Evolutionary conservation across 306 rosid genomes (phyloP), one percentile per base, ranked within the genome.

Genomic region (Prunus mira): DNA sequence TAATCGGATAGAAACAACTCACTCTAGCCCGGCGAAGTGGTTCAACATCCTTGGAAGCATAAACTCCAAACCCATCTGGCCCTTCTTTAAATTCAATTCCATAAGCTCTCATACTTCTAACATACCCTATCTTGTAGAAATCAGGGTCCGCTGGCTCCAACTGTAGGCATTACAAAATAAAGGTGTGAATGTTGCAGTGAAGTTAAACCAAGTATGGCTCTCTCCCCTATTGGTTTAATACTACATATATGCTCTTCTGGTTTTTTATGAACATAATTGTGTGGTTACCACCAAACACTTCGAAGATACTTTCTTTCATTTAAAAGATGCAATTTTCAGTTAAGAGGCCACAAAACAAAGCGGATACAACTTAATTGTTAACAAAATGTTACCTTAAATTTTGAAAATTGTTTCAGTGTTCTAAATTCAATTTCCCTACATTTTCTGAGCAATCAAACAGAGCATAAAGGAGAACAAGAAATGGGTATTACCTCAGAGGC

Each of bases 11-110:
- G 9, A 75, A 77, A 73, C 64, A 78, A 85, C 94, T 88, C 88
- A 94, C 97, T 93, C 98, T 90, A 72, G 96, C 82, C 72, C 97
- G 93, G 52, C 93, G 92, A 87, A 92, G 97, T 56, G 97, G 92
- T 73, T 92, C 96, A 62, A 95, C 93, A 83, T 95, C 98, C 87
- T 90, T 95, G 69, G 98, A 90, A 83, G 98, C 98, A 77, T 92
- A 90, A 38, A 95, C 97, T 70, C 98, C 98, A 86, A 90, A 95
- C 38, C 97, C 97, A 77, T 88, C 84, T 0, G 97, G 98, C 20
- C 98, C 96, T 90, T 95, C 97, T 83, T 85, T 95, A 83, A 92
- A 95, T 51, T 92, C 97, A 62, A 95, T 65, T 65, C 98, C 98
- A 79, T 90, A 95, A 76, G 96, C 97, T 82, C 98, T 76, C 98